Evolutionary conservation across 129 eudicot genomes (phyloP).

Genomic region (Rutidosis leptorrhynchoides): DNA sequence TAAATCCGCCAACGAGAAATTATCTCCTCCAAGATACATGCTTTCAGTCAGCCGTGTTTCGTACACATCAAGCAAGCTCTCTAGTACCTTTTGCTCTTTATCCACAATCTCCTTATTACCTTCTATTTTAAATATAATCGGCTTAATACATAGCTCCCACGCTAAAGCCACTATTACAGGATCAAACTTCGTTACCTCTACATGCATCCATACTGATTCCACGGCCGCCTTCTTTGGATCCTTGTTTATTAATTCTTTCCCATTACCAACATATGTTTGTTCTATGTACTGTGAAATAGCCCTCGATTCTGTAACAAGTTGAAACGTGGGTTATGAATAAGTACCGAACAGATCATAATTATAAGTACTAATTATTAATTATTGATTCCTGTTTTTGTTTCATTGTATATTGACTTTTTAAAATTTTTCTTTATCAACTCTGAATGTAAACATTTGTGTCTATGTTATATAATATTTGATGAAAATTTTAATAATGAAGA

Average conservation of each 20-base stretch:
- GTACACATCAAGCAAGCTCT: constrained; percentile 53
- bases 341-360: no score
- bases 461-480: no score
- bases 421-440: no score
- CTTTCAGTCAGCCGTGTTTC: constrained; percentile 49
- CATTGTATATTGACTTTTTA: no score
- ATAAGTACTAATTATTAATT: no score
- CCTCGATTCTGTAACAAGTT: constrained; percentile 72
- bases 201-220: constrained; percentile 47
- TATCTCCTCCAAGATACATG: constrained; percentile 59
- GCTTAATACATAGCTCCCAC: constrained; percentile 47
- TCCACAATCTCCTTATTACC: constrained; percentile 31
- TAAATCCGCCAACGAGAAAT: constrained; percentile 52
- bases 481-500: no score
- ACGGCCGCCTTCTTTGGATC: constrained; percentile 48
- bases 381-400: no score
- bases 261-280: constrained; percentile 35
- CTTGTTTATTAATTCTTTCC: constrained; percentile 35
- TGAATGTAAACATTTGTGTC: no score
- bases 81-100: constrained; percentile 34
- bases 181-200: constrained; percentile 49
- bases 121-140: constrained; percentile 15
- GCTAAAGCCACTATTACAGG: constrained; percentile 29
- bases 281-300: constrained; percentile 54
- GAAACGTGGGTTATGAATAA: no score